A percentile compares a stretch with the other conserved stretches of the same genome.
Evolutionary conservation across 495 filamentous ascomycete species (phyloP).

Genomic region (Aspergillus steynii): DNA sequence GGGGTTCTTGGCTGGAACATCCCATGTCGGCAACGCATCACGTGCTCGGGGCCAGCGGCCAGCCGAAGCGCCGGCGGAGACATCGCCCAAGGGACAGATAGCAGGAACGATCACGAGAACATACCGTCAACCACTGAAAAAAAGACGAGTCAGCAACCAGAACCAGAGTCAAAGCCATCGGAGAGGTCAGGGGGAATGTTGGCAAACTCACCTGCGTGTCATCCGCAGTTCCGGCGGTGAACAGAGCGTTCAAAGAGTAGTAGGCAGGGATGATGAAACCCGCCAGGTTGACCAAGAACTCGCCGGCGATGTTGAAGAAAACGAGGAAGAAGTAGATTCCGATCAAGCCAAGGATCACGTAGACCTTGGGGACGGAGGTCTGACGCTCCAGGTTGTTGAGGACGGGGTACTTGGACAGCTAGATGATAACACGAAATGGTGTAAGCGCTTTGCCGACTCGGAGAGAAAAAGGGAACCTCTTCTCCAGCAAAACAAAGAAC

Average conservation of each 20-base stretch:
- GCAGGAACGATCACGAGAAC: constrained; percentile 34
- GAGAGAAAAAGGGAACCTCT: background rate
- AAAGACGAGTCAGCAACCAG: constrained; percentile 14
- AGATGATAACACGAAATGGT: constrained; percentile 14
- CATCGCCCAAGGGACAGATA: background rate
- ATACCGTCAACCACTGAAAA: constrained; percentile 65
- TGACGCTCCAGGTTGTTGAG: constrained; percentile 98
- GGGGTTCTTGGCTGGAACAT: background rate
- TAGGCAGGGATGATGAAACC: constrained; percentile 94
- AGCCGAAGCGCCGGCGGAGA: background rate
- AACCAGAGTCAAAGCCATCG: background rate
- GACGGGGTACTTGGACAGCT: constrained; percentile 95
- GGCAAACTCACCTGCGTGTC: constrained; percentile 75
- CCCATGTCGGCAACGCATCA: constrained; percentile 20
- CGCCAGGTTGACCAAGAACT: constrained; percentile 94
- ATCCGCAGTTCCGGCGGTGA: constrained; percentile 76
- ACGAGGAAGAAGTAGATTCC: constrained; percentile 96
- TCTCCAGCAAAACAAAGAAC: constrained; percentile 20
- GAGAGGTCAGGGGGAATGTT: background rate
- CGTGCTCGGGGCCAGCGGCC: constrained; percentile 3
- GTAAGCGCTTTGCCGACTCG: background rate
- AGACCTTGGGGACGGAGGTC: constrained; percentile 93
- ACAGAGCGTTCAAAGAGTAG: constrained; percentile 90
- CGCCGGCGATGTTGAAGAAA: constrained; percentile 98
- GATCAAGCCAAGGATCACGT: constrained; percentile 80